These are phyloP conservation scores for Pistacia integerrima DNA, from an alignment of 345 rosid genomes.

Conservation along the genomic window DNA sequence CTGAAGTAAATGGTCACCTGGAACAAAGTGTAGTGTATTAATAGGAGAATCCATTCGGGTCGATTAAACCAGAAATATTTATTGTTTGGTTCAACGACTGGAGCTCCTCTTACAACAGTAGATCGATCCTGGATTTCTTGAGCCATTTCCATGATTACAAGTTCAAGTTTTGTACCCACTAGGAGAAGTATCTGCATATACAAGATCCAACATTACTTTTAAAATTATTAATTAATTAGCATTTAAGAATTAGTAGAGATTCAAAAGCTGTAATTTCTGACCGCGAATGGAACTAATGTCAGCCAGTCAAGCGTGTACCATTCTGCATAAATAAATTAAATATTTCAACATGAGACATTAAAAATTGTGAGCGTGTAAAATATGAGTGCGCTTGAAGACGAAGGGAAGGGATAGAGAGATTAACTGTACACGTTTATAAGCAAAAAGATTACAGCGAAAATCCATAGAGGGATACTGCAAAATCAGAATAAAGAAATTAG, in stretches of 20 bases:
- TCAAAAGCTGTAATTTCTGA: constrained; percentile 17
- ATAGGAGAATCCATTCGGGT: constrained; percentile 48
- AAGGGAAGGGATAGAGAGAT: background rate
- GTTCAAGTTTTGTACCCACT: constrained; percentile 61
- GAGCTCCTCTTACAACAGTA: constrained; percentile 50
- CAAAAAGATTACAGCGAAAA: constrained; percentile 44
- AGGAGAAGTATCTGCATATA: constrained; percentile 45
- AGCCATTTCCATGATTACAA: constrained; percentile 62
- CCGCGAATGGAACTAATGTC: constrained; percentile 39
- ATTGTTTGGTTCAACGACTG: constrained; percentile 56
- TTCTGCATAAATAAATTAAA: constrained; percentile 31
- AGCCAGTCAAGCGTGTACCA: constrained; percentile 56
- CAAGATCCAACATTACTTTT: too few relatives aligned
- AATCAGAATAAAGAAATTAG: background rate
- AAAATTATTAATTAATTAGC: too few relatives aligned
- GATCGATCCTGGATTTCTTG: constrained; percentile 41
- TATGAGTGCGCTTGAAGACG: background rate
- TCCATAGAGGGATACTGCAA: constrained; percentile 57
- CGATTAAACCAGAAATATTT: constrained; percentile 64
- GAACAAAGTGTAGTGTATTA: constrained; percentile 49
- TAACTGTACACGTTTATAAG: constrained; percentile 55
- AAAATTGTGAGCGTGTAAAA: too few relatives aligned
- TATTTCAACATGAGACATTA: background rate
- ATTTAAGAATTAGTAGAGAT: background rate
- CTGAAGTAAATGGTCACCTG: constrained; percentile 25